A percentile compares a stretch with the other conserved stretches of the same genome.
Evolutionary conservation across 2,329 filamentous ascomycete genomes (phyloP).

Genomic region (Massarina eburnea): DNA sequence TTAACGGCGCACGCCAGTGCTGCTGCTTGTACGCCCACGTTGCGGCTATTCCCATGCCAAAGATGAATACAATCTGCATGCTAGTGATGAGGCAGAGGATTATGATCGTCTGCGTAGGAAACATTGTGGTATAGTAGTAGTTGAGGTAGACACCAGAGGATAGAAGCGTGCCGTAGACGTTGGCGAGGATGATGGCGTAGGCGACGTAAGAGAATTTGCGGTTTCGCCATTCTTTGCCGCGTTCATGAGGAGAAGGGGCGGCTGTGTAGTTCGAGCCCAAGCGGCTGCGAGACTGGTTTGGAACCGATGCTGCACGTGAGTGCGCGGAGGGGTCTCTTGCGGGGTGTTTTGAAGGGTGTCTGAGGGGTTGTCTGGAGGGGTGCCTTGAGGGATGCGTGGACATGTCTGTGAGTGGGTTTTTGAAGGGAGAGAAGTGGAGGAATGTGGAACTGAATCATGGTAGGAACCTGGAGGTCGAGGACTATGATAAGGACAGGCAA

Average conservation of each 20-base stretch:
- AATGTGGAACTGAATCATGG: too few species aligned
- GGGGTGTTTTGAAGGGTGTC: neutral
- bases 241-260: neutral
- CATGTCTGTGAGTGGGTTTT: too few species aligned
- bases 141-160: slow-evolving; percentile 25
- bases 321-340: neutral
- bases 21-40: slow-evolving; percentile 8
- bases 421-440: too few species aligned
- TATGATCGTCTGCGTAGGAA: neutral
- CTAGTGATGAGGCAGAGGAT: slow-evolving; percentile 6
- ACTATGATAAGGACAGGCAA: too few species aligned
- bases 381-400: neutral
- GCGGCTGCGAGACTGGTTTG: neutral
- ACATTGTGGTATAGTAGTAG: slow-evolving; percentile 20
- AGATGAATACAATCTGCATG: slow-evolving; percentile 18
- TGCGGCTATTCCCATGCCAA: slow-evolving; percentile 4
- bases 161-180: slow-evolving; percentile 25
- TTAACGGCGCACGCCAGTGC: neutral
- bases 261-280: neutral
- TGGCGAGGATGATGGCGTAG: slow-evolving; percentile 28
- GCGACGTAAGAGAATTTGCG: slow-evolving; percentile 14
- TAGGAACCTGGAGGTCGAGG: too few species aligned
- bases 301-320: too few species aligned
- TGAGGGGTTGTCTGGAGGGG: neutral
- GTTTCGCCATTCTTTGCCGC: neutral